Evolutionary conservation across 768 basidiomycete genomes (phyloP).

Genomic region (Amanita thiersii): DNA sequence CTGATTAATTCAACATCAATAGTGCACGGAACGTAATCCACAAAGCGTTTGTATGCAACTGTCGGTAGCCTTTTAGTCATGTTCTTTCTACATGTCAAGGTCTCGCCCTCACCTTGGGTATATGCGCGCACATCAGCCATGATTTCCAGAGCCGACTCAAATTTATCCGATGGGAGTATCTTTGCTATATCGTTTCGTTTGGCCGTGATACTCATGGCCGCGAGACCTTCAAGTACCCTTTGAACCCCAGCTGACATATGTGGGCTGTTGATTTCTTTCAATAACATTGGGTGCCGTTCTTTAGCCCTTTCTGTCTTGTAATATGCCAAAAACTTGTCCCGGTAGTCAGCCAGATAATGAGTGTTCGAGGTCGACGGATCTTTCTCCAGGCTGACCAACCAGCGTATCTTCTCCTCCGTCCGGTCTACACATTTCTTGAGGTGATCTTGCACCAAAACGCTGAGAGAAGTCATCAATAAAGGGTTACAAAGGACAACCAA

Average conservation of each 20-base stretch:
- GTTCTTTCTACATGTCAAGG: no score
- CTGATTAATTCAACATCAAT: slow-evolving; percentile 38
- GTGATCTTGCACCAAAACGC: slow-evolving; percentile 4
- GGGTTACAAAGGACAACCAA: background rate
- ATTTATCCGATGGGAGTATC: slow-evolving; percentile 34
- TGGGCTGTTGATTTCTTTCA: slow-evolving; percentile 11
- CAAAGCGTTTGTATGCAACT: slow-evolving; percentile 45
- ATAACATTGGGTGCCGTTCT: slow-evolving; percentile 13
- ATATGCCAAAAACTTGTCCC: slow-evolving; percentile 33
- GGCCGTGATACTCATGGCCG: slow-evolving; percentile 22
- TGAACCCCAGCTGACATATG: slow-evolving; percentile 14
- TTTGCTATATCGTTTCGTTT: slow-evolving; percentile 30
- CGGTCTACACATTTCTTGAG: background rate
- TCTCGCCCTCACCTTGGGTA: slow-evolving; percentile 55
- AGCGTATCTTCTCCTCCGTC: slow-evolving; percentile 21
- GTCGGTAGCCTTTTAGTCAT: background rate
- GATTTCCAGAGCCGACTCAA: slow-evolving; percentile 42
- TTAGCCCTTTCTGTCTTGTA: slow-evolving; percentile 27
- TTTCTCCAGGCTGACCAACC: slow-evolving; percentile 36
- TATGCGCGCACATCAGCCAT: slow-evolving; percentile 60
- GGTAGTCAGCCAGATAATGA: slow-evolving; percentile 36
- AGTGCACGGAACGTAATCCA: slow-evolving; percentile 36
- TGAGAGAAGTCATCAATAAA: background rate
- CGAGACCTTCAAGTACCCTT: slow-evolving; percentile 21
- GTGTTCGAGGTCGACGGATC: slow-evolving; percentile 41